Conservation (phyloP, 352 stramenopile genomes). For the Aphanomyces cochlioides region DNA sequence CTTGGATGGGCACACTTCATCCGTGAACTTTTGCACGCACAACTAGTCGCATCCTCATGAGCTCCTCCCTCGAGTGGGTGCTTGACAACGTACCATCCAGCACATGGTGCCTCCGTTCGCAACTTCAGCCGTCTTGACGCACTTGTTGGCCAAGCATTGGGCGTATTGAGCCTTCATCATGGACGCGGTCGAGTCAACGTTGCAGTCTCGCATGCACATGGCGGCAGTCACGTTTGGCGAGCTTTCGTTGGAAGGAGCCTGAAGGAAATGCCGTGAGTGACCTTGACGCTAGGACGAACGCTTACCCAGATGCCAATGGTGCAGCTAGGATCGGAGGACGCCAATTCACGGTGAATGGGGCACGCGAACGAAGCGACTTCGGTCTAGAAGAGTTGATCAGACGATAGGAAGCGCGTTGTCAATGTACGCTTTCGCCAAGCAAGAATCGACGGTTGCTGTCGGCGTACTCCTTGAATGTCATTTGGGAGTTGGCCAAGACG, state of each 20-base stretch:
- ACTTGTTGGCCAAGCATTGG: conserved; percentile 7
- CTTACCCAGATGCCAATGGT: conserved; percentile 27
- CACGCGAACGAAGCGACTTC: conserved; percentile 6
- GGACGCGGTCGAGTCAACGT: neutral
- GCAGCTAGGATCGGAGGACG: conserved; percentile 18
- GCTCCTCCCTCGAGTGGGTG: neutral
- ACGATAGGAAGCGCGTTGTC: neutral
- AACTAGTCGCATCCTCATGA: conserved; percentile 5
- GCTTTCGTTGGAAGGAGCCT: conserved; percentile 12
- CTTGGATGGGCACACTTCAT: conserved; percentile 24
- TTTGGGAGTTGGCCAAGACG: conserved; percentile 20
- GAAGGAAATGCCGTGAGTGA: neutral
- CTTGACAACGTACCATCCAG: conserved; percentile 26
- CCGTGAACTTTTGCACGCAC: conserved; percentile 28
- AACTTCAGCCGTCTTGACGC: conserved; percentile 4
- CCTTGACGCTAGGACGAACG: neutral
- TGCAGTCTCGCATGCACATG: conserved; percentile 28
- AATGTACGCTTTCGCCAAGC: conserved; percentile 3
- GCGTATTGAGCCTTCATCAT: conserved; percentile 5
- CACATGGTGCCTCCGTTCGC: conserved; percentile 23
- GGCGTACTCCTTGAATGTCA: conserved; percentile 12
- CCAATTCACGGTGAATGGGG: conserved; percentile 8
- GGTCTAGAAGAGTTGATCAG: neutral
- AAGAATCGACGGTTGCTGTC: conserved; percentile 21
- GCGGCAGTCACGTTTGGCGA: conserved; percentile 3